These are phyloP conservation scores for Sphagnum magellanicum DNA, from an alignment of 228 moss, liverwort and hornwort genomes.

Conservation along the genomic window DNA sequence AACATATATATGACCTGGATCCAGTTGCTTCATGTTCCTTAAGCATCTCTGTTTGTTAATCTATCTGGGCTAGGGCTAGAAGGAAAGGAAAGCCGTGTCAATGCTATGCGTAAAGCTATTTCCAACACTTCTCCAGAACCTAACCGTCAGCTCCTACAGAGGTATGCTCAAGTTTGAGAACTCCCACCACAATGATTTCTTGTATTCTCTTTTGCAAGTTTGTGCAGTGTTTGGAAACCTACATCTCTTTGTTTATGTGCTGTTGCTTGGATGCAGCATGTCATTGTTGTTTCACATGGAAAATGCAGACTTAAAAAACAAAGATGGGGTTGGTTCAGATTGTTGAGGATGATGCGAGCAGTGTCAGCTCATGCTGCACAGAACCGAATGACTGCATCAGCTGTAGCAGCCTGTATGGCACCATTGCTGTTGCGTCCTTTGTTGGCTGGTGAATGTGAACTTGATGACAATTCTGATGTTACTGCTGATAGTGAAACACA, in stretches of 20 bases:
- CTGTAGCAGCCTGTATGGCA: conserved; percentile 96
- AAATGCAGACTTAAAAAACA: no score
- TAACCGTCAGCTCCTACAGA: conserved; percentile 73
- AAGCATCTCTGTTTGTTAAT: no score
- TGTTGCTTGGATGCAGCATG: no score
- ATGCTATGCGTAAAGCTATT: conserved; percentile 71
- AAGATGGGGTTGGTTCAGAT: conserved; percentile 28
- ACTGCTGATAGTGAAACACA: conserved; percentile 92
- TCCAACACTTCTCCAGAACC: conserved; percentile 80
- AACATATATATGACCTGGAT: no score
- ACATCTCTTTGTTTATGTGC: no score
- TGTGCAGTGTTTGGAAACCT: no score
- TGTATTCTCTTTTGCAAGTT: no score
- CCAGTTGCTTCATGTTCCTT: no score
- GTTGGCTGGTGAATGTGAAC: conserved; percentile 83
- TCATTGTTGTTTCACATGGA: no score
- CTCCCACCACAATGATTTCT: no score
- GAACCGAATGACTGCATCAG: conserved; percentile 92
- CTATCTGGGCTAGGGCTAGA: conserved; percentile 45
- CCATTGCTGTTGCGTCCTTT: conserved; percentile 81
- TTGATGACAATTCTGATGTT: conserved; percentile 84
- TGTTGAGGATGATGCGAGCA: conserved; percentile 86
- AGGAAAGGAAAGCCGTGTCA: conserved; percentile 69
- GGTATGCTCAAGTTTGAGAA: conserved; percentile 21
- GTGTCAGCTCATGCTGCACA: conserved; percentile 71